These are phyloP conservation scores for Myriosclerotinia duriaeana DNA, from an alignment of 2,329 filamentous ascomycete species.

Conservation along the genomic window DNA sequence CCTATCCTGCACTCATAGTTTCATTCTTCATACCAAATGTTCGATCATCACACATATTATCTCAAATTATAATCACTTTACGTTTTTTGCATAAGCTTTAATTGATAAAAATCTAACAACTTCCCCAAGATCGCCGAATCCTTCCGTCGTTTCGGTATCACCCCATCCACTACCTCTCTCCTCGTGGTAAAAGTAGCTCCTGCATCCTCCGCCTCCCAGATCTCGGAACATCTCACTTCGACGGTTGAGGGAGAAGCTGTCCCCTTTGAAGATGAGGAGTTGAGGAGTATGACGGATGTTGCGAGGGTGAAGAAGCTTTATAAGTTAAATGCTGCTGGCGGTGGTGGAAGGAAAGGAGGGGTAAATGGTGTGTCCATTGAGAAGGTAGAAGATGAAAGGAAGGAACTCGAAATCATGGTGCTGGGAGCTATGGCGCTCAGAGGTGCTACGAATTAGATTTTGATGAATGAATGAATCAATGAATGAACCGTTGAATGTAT, in stretches of 20 bases:
- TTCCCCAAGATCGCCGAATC: slow-evolving; percentile 77
- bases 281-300: slow-evolving; percentile 62
- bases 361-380: slow-evolving; percentile 6
- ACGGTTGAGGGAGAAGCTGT: slow-evolving; percentile 61
- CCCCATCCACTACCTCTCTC: slow-evolving; percentile 64
- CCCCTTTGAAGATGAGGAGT: slow-evolving; percentile 61
- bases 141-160: slow-evolving; percentile 85
- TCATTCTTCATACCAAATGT: not conserved
- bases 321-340: slow-evolving; percentile 67
- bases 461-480: not conserved
- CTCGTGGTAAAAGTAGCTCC: slow-evolving; percentile 76
- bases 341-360: slow-evolving; percentile 14
- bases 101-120: not conserved
- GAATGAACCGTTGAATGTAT: not conserved
- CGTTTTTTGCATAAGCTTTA: not conserved
- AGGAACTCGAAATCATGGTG: slow-evolving; percentile 66
- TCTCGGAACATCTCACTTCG: slow-evolving; percentile 59
- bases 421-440: slow-evolving; percentile 77
- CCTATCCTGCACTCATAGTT: not conserved
- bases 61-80: not conserved
- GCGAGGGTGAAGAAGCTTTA: slow-evolving; percentile 78
- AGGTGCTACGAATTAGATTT: slow-evolving; percentile 45
- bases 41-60: not conserved
- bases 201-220: slow-evolving; percentile 49
- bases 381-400: slow-evolving; percentile 45